Percentiles rank a stretch among this genome's conserved stretches.
Conservation (phyloP, 306 rosid species). For the Vigna mungo region DNA sequence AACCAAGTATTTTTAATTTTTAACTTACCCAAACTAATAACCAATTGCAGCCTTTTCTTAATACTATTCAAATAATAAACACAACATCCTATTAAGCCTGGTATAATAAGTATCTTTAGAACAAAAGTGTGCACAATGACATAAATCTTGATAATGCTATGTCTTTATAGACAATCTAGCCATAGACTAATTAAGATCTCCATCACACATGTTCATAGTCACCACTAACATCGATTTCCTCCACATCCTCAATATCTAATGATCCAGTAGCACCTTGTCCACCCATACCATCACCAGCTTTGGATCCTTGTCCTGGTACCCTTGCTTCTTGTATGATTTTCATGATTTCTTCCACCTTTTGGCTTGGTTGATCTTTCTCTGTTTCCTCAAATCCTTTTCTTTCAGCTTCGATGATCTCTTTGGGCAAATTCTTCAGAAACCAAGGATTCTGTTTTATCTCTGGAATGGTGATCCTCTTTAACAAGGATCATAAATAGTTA, state of each 20-base stretch:
- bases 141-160: conserved; percentile 43
- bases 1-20: not conserved
- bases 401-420: conserved; percentile 79
- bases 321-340: conserved; percentile 81
- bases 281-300: conserved; percentile 42
- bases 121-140: conserved; percentile 41
- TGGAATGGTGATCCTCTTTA: conserved; percentile 80
- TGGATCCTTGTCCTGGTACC: conserved; percentile 69
- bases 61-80: conserved; percentile 31
- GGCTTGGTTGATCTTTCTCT: conserved; percentile 57
- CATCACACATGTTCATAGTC: conserved; percentile 56
- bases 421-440: conserved; percentile 88
- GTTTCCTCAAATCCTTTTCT: conserved; percentile 55
- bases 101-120: conserved; percentile 28
- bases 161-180: conserved; percentile 37
- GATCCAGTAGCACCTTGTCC: conserved; percentile 56
- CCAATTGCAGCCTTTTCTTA: conserved; percentile 33
- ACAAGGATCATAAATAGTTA: conserved; percentile 38
- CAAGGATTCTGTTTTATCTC: conserved; percentile 89
- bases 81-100: conserved; percentile 45
- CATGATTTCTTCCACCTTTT: conserved; percentile 80
- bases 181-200: conserved; percentile 28
- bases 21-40: conserved; percentile 25
- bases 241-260: conserved; percentile 62
- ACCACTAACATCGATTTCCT: conserved; percentile 81